Evolutionary conservation across 1,284 basidiomycete genomes (phyloP), one percentile per base, ranked within the genome.

Genomic region (Pseudozyma pruni): DNA sequence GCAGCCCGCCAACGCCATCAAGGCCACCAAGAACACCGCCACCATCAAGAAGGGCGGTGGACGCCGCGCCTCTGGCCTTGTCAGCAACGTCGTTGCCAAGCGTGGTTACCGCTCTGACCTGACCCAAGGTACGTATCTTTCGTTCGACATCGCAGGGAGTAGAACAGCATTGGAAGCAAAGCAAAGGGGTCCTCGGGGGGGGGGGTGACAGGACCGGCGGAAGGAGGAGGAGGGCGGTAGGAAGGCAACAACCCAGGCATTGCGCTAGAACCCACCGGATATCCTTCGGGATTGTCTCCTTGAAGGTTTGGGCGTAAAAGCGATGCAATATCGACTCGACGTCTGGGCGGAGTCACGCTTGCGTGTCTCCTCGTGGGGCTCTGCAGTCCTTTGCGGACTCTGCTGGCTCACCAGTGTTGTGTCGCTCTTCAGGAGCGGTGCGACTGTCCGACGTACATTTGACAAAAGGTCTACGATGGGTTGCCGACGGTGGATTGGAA

Each of bases 241-340:
- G 19, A 14, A 38, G 25, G 38, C 22, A 42, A 25, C 13, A 17
- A 38, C 45, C 43, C 27, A 46, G 58, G 78, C 80, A 81, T 74
- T 47, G 60, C 76, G 77, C 80, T 81, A 81, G 80, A 81, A 81
- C 80, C 80, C 78, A 64, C 80, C 79, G 73, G 77, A 78, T 58
- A 46, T 43, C 37, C 19, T 50, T 43, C 32, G 39, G n/a, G 35
- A 40, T n/a, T 37, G 22, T 38, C 50, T 40, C 57, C 45, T 69
- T 78, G 80, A 81, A 60, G 78, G 78, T 70, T 53, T 54, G 80
- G 80, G 80, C 74, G 80, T 81, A 81, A 71, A 63, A 74, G 76
- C 54, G 77, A 75, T 81, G 80, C 80, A 50, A 81, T 11, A 81
- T 41, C 54, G 41, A 75, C 23, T 13, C 14, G 17, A 42, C 61